Evolutionary conservation across 192 early-diverging fungal species (phyloP), one percentile per base, ranked within the genome.

Genomic region (Rhizoclosmatium globosum): DNA sequence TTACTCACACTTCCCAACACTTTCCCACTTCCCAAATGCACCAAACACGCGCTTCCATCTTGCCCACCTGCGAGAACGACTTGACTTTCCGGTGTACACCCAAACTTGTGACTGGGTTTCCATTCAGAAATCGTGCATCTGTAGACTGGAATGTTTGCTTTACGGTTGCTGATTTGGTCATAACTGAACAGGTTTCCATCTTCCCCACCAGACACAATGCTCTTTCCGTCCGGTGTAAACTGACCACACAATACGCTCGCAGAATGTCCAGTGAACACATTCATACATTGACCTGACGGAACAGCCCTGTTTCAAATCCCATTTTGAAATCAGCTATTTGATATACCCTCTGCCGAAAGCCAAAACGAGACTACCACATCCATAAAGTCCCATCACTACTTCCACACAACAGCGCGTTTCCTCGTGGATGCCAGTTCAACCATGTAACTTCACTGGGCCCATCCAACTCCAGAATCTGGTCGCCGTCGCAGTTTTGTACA

Each of bases 371-470:
- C 83, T 77, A 83, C 98, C 98, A 98, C 97, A 99, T 98, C 97
- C 97, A 99, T 66, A 98, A 79, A 4, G 94, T 95, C 2, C 91
- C 93, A 84, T 99, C 98, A 58, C 87, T 85, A 45, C 92, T 88
- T 23, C 96, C 97, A n/a, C 94, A 94, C 39, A 99, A 80, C 17
- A 99, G 73, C 13, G 98, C 92, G 71, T 92, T 91, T 66, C 98
- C 98, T 73, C 94, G 90, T 4, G 96, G 96, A 83, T 99, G 98
- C 98, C 98, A 99, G 78, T 93, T 83, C 23, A 98, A 62, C 96
- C 97, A 99, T 15, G 92, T 90, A 15, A 97, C 89, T 83, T 98
- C 98, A 78, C 92, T 91, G 13, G 96, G 94, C 3, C 96, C 96
- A 65, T 99, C 96, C 39, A 98, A 87, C 21, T 83, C 68, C 1